Base-by-base conservation (phyloP, 176 grass and related monocot genomes). In the Bonia amplexicaulis region DNA sequence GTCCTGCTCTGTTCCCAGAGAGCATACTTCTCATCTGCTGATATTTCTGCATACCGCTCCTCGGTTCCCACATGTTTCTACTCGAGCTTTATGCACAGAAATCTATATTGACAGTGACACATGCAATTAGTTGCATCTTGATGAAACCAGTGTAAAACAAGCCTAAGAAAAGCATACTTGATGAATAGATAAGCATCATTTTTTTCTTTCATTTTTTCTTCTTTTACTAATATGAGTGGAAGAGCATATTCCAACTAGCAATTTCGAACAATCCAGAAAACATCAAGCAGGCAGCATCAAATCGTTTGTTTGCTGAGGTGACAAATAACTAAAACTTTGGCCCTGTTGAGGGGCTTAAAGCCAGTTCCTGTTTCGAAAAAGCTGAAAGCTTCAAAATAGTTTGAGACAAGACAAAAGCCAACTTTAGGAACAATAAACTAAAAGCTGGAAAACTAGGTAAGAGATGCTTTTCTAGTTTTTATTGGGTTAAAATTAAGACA, bases 251-350 rank as follows among this genome's bases (percentile, higher is more conserved):
- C 41, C 22, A 53, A 27, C 31, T 57, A 71, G n/a, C 68, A 62
- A 52, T 41, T 23, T 33, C 7, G 13, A 51, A 87, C 67, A 86
- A 59, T 75, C 58, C 55, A 83, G 69, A 79, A 40, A 37, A 77
- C 69, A 83, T 48, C 67, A 62, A 31, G 16, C 29, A 69, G 35
- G 58, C 76, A 80, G 14, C 48, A 1, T 86, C 69, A 77, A 47
- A 61, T 22, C 73, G 67, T 69, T 69, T 67, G 60, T 87, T 76
- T 67, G 60, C 1, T 67, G 53, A 74, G 31, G 39, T 9, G 4
- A 41, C 51, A 37, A 67, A 83, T 73, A 86, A 78, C 59, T 41
- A 1, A 73, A 37, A 6, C 79, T 90, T 78, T 33, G 31, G 31
- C 31, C 31, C 31, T 33, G 3, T 33, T 33, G 31, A 33, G 31